Evolutionary conservation across 768 basidiomycete genomes (phyloP).

Genomic region (Lactarius indigo): DNA sequence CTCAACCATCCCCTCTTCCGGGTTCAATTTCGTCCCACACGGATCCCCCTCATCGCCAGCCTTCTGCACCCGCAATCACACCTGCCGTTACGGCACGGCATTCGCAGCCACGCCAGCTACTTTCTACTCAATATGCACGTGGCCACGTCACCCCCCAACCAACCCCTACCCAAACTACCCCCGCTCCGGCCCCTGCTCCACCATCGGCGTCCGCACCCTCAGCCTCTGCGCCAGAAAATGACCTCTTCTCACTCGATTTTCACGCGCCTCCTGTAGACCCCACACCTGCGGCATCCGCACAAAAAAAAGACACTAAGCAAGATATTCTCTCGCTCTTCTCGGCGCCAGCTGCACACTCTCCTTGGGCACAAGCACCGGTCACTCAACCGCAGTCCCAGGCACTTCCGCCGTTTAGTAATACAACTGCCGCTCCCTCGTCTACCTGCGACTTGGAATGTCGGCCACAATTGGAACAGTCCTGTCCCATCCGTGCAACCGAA

Average conservation of each 20-base stretch:
- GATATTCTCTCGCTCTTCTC: slow-evolving; percentile 86
- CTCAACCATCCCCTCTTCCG: slow-evolving; percentile 20
- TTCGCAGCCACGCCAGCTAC: slow-evolving; percentile 53
- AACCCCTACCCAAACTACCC: neutral
- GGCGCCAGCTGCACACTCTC: slow-evolving; percentile 35
- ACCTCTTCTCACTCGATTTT: slow-evolving; percentile 86
- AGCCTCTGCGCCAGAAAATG: slow-evolving; percentile 45
- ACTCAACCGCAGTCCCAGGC: slow-evolving; percentile 13
- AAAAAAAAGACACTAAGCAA: slow-evolving; percentile 72
- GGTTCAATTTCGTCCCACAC: slow-evolving; percentile 29
- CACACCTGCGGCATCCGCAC: slow-evolving; percentile 32
- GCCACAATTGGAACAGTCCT: slow-evolving; percentile 55
- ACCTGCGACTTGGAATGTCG: slow-evolving; percentile 62
- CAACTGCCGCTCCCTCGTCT: slow-evolving; percentile 45
- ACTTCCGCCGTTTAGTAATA: slow-evolving; percentile 20
- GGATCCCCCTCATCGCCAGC: slow-evolving; percentile 32
- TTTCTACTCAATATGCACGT: slow-evolving; percentile 36
- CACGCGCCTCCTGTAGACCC: slow-evolving; percentile 50
- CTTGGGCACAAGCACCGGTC: slow-evolving; percentile 25
- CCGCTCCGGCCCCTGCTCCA: slow-evolving; percentile 14
- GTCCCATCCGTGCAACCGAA: slow-evolving; percentile 30
- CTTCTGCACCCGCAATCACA: slow-evolving; percentile 25
- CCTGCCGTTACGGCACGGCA: slow-evolving; percentile 37
- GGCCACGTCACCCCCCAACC: slow-evolving; percentile 10
- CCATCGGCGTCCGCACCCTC: slow-evolving; percentile 35